Evolutionary conservation across 208 protist species (phyloP), one percentile per base, ranked within the genome.

Genomic region (Acanthamoeba rhysodes): DNA sequence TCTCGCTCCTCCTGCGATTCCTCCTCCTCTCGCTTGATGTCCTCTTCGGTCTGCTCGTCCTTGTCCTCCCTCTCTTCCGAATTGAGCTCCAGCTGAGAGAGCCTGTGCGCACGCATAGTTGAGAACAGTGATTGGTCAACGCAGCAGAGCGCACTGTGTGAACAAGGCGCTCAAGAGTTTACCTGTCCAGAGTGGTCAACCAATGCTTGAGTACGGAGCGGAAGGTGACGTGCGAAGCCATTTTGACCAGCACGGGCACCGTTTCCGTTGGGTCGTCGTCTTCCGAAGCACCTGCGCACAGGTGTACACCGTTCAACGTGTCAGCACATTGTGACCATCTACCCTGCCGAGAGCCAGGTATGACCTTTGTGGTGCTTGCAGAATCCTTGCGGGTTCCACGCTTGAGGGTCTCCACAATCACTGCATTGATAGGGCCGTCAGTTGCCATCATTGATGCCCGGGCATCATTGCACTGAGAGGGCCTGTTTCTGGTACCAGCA

Each of bases 231-330:
- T 88, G 80, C 22, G 80, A 88, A 64, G 80, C 80, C 80, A 88
- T 64, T 27, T 88, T 88, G 9, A 88, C 80, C 10, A 88, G 50
- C 2, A 57, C 18, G 4, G 87, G 87, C 32, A 93, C 34, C 34
- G 64, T 93, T 50, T 68, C 87, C 37, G 87, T 93, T 10, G 87
- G 87, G 27, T 93, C 87, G 87, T 93, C 87, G 37, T 93, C 87
- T 37, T 93, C 87, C 41, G 87, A 76, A 16, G 87, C 87, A 57
- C 87, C 87, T 93, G 18, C 3, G n/a, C 27, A 8, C 27, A 8
- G 34, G 41, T 45, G 45, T 4, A 7, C 10, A 48, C 45, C 45
- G 45, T 48, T 48, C 45, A 48, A 48, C 45, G 45, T 48, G 5
- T 48, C 45, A 48, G 45, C 45, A 48, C 45, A 1, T 48, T 48